Conservation (phyloP, 345 rosid species). For the Eucalyptus fibrosa region DNA sequence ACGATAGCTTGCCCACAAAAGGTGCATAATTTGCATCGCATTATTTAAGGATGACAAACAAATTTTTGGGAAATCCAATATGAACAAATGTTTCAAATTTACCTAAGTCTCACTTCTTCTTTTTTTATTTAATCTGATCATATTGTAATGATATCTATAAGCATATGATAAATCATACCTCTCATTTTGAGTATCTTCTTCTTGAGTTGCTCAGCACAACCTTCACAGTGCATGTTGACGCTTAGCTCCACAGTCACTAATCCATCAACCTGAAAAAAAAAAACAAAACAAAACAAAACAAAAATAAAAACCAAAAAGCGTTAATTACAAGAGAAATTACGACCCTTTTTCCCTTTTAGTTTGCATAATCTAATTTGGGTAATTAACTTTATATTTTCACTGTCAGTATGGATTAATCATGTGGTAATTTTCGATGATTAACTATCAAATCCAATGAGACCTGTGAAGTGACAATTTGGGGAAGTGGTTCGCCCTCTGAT, state of each 20-base stretch:
- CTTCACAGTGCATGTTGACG: constrained; percentile 81
- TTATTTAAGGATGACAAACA: background rate
- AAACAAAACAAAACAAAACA: background rate
- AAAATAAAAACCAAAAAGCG: background rate
- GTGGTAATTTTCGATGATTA: constrained; percentile 8
- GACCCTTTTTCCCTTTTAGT: background rate
- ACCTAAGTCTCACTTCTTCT: background rate
- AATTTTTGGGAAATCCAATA: background rate
- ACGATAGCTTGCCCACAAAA: background rate
- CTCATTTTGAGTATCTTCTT: constrained; percentile 84
- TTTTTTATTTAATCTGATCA: background rate
- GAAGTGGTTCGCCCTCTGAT: constrained; percentile 65
- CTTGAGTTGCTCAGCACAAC: constrained; percentile 82
- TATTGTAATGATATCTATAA: background rate
- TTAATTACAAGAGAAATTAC: background rate
- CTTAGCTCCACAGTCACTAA: constrained; percentile 57
- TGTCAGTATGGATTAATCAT: background rate
- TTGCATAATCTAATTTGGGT: background rate
- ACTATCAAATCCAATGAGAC: constrained; percentile 41
- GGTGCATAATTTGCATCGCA: background rate
- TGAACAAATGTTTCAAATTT: background rate
- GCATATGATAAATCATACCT: constrained; percentile 20
- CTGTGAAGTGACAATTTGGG: constrained; percentile 66
- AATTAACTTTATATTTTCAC: background rate
- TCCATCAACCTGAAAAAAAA: constrained; percentile 33